Conservation (phyloP, 441 rosid genomes). For the Populus tomentosa region DNA sequence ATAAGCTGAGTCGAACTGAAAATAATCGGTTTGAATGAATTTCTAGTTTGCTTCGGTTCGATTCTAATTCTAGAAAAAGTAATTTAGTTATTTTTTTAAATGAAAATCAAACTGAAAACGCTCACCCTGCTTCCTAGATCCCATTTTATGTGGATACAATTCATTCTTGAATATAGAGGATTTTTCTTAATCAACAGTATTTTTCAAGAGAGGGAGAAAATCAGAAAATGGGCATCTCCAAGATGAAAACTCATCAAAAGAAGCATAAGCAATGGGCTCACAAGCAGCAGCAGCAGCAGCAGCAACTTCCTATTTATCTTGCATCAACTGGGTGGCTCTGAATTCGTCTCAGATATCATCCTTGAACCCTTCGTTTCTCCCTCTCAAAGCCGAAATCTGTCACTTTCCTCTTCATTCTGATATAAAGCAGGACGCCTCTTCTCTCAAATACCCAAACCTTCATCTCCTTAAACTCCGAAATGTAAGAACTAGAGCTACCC, state of each 20-base stretch:
- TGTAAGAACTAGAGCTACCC: constrained; percentile 41
- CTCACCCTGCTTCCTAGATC: too few relatives aligned
- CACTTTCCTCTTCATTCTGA: background rate
- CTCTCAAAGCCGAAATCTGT: background rate
- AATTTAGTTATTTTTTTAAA: too few relatives aligned
- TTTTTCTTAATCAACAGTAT: background rate
- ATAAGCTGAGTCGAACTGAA: background rate
- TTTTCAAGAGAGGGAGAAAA: background rate
- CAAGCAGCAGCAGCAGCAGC: constrained; percentile 21
- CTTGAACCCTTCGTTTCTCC: constrained; percentile 13
- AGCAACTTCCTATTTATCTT: constrained; percentile 14
- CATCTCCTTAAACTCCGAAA: constrained; percentile 7
- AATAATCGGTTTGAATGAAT: background rate
- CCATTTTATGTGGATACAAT: background rate
- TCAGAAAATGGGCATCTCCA: constrained; percentile 7
- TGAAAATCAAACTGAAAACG: too few relatives aligned
- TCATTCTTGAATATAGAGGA: background rate
- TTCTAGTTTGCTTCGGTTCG: background rate
- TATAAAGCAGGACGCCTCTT: background rate
- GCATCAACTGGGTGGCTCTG: constrained; percentile 12
- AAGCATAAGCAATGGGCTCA: constrained; percentile 23
- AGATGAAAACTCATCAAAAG: background rate
- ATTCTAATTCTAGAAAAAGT: background rate
- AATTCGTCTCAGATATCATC: constrained; percentile 20
- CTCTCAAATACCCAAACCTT: background rate